These are phyloP conservation scores for Yarrowia divulgata DNA, from an alignment of 805 yeast genomes.

Conservation along the genomic window DNA sequence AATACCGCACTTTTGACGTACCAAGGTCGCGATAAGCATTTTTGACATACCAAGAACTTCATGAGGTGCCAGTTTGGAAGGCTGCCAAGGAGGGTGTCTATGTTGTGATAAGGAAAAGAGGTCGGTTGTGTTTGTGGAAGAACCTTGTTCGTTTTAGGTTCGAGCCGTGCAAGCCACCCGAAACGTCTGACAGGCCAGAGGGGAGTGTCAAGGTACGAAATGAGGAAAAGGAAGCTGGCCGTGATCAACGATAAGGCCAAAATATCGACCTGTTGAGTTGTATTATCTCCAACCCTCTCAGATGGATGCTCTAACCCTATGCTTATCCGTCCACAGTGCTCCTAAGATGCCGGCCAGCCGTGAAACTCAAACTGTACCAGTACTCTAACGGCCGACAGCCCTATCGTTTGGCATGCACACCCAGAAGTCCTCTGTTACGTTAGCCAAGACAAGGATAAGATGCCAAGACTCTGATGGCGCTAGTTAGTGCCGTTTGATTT, in stretches of 20 bases:
- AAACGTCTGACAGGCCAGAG: neutral
- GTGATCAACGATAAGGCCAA: neutral
- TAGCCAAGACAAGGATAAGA: slow-evolving; percentile 11
- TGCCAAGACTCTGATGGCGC: slow-evolving; percentile 10
- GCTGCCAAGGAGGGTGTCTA: slow-evolving; percentile 17
- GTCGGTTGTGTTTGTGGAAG: neutral
- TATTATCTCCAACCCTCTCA: neutral
- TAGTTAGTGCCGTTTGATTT: slow-evolving; percentile 19
- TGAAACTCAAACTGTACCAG: slow-evolving; percentile 2
- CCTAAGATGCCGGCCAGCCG: slow-evolving; percentile 8
- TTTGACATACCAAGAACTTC: slow-evolving; percentile 7
- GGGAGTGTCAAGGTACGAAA: neutral
- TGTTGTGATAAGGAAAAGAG: slow-evolving; percentile 16
- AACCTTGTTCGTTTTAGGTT: slow-evolving; percentile 9
- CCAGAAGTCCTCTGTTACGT: neutral
- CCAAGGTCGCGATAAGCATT: neutral
- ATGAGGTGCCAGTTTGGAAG: neutral
- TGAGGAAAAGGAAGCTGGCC: neutral
- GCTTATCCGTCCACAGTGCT: neutral
- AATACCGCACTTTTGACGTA: neutral
- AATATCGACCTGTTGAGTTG: neutral
- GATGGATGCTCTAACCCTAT: too few relatives aligned
- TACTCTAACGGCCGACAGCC: slow-evolving; percentile 4
- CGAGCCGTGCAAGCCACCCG: slow-evolving; percentile 18
- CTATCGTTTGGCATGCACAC: neutral